A percentile compares a stretch with the other conserved stretches of the same genome.
These are phyloP conservation scores for Termitomyces heimii DNA, from an alignment of 768 basidiomycete genomes.

Conservation along the genomic window DNA sequence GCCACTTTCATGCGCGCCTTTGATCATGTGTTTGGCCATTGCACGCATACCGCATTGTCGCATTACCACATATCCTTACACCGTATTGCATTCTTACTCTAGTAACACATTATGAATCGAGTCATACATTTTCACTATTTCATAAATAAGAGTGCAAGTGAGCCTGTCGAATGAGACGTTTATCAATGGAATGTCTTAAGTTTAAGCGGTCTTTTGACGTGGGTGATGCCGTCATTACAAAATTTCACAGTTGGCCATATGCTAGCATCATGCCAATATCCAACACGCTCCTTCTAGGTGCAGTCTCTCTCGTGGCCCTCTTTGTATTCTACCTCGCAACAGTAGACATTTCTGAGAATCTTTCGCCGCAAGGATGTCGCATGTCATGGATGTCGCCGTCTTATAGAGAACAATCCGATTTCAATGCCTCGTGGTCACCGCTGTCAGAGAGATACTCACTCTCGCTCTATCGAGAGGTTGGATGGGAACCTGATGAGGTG, in stretches of 20 bases:
- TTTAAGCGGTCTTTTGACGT: too few relatives aligned
- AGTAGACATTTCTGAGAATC: slow-evolving; percentile 35
- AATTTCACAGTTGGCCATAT: background rate
- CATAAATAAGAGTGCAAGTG: background rate
- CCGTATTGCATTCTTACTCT: slow-evolving; percentile 15
- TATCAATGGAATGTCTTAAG: background rate
- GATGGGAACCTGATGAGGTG: slow-evolving; percentile 71
- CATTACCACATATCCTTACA: slow-evolving; percentile 14
- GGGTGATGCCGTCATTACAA: background rate
- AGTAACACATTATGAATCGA: slow-evolving; percentile 11
- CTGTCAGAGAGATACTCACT: slow-evolving; percentile 73
- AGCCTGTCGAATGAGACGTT: background rate
- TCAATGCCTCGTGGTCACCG: slow-evolving; percentile 66
- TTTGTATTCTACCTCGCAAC: slow-evolving; percentile 36
- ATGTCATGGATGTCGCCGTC: slow-evolving; percentile 98
- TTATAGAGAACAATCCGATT: slow-evolving; percentile 67
- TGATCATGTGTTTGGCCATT: slow-evolving; percentile 13
- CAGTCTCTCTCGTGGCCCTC: slow-evolving; percentile 29
- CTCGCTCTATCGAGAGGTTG: slow-evolving; percentile 87
- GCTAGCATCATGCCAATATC: slow-evolving; percentile 18
- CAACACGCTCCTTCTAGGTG: slow-evolving; percentile 25
- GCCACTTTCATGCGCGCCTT: slow-evolving; percentile 10
- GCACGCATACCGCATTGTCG: slow-evolving; percentile 17
- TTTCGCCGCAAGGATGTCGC: slow-evolving; percentile 88
- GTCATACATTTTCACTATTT: background rate